These are phyloP conservation scores for Avena atlantica DNA, from an alignment of 176 grass and related monocot species.

Conservation along the genomic window DNA sequence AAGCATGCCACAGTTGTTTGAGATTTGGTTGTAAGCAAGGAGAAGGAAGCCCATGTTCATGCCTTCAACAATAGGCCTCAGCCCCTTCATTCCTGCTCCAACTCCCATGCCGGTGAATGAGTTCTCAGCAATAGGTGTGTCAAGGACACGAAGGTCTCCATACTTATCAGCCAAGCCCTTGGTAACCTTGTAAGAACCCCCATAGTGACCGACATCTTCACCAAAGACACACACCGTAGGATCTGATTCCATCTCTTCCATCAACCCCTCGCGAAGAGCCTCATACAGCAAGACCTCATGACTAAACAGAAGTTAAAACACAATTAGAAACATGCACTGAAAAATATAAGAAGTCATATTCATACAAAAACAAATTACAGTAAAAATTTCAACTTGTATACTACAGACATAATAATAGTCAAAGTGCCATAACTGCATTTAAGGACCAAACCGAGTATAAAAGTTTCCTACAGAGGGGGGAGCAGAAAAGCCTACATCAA, in stretches of 20 bases:
- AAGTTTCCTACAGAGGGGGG: conserved; percentile 11
- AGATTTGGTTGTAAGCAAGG: conserved; percentile 94
- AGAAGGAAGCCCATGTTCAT: conserved; percentile 99
- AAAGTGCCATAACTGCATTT: neutral
- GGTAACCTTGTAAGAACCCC: conserved; percentile 91
- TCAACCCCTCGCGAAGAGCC: conserved; percentile 83
- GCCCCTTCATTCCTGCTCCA: conserved; percentile 82
- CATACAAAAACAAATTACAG: neutral
- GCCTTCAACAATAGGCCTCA: conserved; percentile 82
- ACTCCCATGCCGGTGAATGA: conserved; percentile 93
- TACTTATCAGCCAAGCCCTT: conserved; percentile 81
- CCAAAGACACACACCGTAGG: conserved; percentile 82
- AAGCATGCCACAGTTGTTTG: conserved; percentile 97
- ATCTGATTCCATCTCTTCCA: conserved; percentile 89
- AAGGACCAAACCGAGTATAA: neutral
- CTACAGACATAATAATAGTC: neutral
- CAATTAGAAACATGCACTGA: conserved; percentile 13
- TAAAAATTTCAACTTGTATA: neutral
- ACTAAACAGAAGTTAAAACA: conserved; percentile 41
- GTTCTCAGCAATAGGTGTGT: conserved; percentile 88
- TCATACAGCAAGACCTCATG: conserved; percentile 88
- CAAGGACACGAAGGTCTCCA: conserved; percentile 89
- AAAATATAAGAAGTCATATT: neutral
- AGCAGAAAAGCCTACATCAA: neutral
- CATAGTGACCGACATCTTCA: conserved; percentile 89